Conservation (phyloP, 805 yeast genomes). For the Saccharomycopsis fibuligera region DNA sequence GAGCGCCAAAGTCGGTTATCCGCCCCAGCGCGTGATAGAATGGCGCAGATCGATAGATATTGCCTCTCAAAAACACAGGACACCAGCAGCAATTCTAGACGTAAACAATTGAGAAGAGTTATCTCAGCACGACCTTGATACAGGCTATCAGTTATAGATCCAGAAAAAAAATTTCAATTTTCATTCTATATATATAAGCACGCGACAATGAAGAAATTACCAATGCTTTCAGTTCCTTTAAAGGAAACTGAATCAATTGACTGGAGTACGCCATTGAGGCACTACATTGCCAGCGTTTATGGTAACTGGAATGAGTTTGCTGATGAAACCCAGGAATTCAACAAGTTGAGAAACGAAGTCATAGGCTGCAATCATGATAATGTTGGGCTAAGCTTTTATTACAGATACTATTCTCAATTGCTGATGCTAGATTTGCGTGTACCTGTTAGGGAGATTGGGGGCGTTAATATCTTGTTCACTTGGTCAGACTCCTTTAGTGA, state of each 20-base stretch:
- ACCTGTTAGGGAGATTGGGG: slow-evolving; percentile 44
- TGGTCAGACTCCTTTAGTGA: slow-evolving; percentile 75
- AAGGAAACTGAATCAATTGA: slow-evolving; percentile 33
- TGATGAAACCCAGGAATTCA: slow-evolving; percentile 47
- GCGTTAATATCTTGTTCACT: slow-evolving; percentile 54
- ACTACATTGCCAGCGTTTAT: slow-evolving; percentile 53
- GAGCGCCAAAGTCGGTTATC: too few species aligned
- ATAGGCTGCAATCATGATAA: slow-evolving; percentile 39
- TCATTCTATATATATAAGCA: too few species aligned
- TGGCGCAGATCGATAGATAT: too few species aligned
- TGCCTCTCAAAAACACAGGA: too few species aligned
- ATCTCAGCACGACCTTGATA: too few species aligned
- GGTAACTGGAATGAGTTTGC: slow-evolving; percentile 55
- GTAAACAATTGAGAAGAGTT: too few species aligned
- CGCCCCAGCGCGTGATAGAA: too few species aligned
- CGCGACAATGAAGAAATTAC: slow-evolving; percentile 20
- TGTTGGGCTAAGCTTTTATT: slow-evolving; percentile 42
- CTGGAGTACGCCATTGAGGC: slow-evolving; percentile 57
- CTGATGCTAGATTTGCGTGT: slow-evolving; percentile 74
- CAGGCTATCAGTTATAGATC: too few species aligned
- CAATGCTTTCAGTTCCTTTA: slow-evolving; percentile 19
- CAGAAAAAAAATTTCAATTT: too few species aligned
- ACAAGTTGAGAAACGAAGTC: slow-evolving; percentile 54
- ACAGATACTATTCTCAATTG: slow-evolving; percentile 71
- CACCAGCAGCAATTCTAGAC: too few species aligned